Percentiles rank a stretch among this genome's conserved stretches.
These are phyloP conservation scores for Pleurotus cornucopiae DNA, from an alignment of 768 basidiomycete genomes.

Conservation along the genomic window DNA sequence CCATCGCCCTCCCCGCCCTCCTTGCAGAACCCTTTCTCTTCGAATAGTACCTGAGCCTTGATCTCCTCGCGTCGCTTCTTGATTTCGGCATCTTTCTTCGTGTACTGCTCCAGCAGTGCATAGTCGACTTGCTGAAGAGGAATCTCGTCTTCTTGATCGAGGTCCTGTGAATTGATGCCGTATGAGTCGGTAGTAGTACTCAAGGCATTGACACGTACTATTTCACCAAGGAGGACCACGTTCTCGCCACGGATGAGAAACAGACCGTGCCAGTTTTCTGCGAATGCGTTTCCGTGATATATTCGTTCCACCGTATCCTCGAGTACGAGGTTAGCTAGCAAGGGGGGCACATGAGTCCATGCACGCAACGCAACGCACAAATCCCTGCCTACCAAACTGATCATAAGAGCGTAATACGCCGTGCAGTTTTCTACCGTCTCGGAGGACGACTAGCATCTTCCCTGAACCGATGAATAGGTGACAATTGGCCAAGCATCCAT, in stretches of 20 bases:
- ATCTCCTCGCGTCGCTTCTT: constrained; percentile 80
- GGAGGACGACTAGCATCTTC: constrained; percentile 96
- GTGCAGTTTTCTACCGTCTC: constrained; percentile 95
- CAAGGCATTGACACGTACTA: constrained; percentile 54
- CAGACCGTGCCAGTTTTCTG: constrained; percentile 84
- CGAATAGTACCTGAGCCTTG: constrained; percentile 78
- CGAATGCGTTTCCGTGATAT: constrained; percentile 84
- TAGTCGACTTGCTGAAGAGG: constrained; percentile 75
- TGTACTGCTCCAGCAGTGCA: constrained; percentile 62
- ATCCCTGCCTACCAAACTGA: constrained; percentile 79
- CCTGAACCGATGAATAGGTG: constrained; percentile 49
- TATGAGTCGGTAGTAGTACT: background rate
- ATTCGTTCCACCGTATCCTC: constrained; percentile 95
- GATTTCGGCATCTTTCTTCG: constrained; percentile 65
- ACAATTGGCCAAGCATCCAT: constrained; percentile 18
- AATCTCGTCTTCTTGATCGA: constrained; percentile 88
- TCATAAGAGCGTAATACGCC: constrained; percentile 97
- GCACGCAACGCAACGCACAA: constrained; percentile 2
- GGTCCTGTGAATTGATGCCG: constrained; percentile 52
- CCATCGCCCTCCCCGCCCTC: constrained; percentile 97
- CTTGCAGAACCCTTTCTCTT: constrained; percentile 86
- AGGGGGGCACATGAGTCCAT: constrained; percentile 2
- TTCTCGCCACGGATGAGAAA: constrained; percentile 98
- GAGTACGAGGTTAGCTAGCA: constrained; percentile 89
- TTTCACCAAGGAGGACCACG: constrained; percentile 94